Evolutionary conservation across 768 basidiomycete species (phyloP).

Genomic region (Tulasnella sp.): DNA sequence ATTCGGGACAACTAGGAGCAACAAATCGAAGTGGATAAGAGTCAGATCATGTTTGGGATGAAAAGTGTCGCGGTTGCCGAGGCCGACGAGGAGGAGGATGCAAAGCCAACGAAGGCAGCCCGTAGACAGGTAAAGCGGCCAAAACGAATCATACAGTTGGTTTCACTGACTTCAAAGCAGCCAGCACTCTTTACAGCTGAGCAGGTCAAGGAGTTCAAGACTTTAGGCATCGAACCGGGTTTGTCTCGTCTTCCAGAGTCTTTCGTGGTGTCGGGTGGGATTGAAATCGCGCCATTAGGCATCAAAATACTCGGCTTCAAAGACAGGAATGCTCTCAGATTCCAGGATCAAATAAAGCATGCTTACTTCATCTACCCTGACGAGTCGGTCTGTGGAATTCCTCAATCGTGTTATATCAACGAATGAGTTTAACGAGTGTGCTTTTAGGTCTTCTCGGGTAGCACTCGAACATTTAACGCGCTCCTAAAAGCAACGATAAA

Average conservation of each 20-base stretch:
- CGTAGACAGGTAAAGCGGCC: slow-evolving; percentile 10
- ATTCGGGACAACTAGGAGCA: slow-evolving; percentile 21
- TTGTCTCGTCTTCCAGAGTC: background rate
- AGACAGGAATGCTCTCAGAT: slow-evolving; percentile 48
- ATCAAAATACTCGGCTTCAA: slow-evolving; percentile 93
- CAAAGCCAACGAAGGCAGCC: slow-evolving; percentile 10
- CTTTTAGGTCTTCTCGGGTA: slow-evolving; percentile 64
- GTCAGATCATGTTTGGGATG: slow-evolving; percentile 28
- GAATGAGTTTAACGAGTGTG: background rate
- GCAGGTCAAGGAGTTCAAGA: slow-evolving; percentile 71
- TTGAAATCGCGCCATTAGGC: slow-evolving; percentile 31
- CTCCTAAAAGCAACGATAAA: slow-evolving; percentile 71
- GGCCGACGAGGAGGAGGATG: slow-evolving; percentile 29
- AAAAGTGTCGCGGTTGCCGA: slow-evolving; percentile 18
- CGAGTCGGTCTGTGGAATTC: slow-evolving; percentile 49
- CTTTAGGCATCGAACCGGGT: slow-evolving; percentile 36
- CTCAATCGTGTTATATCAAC: background rate
- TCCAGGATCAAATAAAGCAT: slow-evolving; percentile 90
- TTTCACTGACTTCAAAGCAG: background rate
- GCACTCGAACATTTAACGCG: slow-evolving; percentile 83
- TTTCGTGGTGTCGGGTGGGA: background rate
- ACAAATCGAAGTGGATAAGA: slow-evolving; percentile 29
- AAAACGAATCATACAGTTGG: background rate
- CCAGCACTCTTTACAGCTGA: slow-evolving; percentile 81
- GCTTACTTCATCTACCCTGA: slow-evolving; percentile 86